phyloP scores from a whole-genome alignment of 495 filamentous ascomycete species.

The Xylaria palmicola region DNA sequence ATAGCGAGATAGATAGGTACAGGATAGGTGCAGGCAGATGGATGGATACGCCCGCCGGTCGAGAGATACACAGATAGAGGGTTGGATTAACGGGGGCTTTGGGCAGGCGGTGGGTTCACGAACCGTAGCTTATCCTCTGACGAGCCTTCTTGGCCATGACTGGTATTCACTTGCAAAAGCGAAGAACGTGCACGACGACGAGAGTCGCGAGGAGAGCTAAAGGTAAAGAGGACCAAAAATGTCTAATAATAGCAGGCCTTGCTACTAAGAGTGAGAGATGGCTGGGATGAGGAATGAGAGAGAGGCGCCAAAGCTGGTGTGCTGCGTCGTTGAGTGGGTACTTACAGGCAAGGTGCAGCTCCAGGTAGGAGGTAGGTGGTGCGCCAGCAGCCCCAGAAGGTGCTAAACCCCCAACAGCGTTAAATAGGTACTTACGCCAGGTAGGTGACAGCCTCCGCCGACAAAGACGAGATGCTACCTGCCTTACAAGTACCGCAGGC shows the following conservation, averaged over 20 bases:
- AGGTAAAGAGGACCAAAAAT: neutral
- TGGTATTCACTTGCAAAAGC: slow-evolving; percentile 2
- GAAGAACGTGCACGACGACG: neutral
- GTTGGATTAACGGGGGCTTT: slow-evolving; percentile 1
- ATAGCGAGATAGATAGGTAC: slow-evolving; percentile 16
- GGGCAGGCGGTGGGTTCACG: slow-evolving; percentile 23
- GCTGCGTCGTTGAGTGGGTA: slow-evolving; percentile 3
- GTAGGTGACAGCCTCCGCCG: too few relatives aligned
- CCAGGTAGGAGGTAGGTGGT: neutral
- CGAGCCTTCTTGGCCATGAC: slow-evolving; percentile 62
- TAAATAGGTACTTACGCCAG: too few relatives aligned
- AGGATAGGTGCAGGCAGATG: too few relatives aligned
- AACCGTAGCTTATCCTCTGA: slow-evolving; percentile 68
- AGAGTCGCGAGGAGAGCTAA: neutral
- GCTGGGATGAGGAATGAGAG: neutral
- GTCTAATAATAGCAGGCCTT: neutral
- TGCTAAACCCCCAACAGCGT: too few relatives aligned
- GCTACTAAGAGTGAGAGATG: neutral
- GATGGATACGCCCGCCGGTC: too few relatives aligned
- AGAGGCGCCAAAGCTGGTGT: neutral
- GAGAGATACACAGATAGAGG: too few relatives aligned
- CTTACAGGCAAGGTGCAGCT: neutral
- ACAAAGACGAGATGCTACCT: too few relatives aligned
- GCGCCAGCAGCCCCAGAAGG: too few relatives aligned
- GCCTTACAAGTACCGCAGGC: too few relatives aligned